phyloP scores from a whole-genome alignment of 169 alveolate genomes.

The Plasmodium reichenowi region DNA sequence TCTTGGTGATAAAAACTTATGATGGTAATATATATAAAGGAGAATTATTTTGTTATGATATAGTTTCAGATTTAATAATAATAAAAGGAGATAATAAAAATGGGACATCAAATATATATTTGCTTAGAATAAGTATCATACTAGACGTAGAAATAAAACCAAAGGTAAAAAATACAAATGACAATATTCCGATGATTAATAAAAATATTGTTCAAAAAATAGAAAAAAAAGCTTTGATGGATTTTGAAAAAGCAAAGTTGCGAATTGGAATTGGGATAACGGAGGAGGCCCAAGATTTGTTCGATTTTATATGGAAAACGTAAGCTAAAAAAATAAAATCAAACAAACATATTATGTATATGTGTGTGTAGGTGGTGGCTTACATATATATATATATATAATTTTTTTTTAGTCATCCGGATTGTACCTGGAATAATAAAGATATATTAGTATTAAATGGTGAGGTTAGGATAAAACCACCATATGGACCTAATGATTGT shows the following conservation, averaged over 20 bases:
- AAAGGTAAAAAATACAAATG: conserved; percentile 17
- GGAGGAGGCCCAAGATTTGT: conserved; percentile 69
- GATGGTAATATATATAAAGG: conserved; percentile 62
- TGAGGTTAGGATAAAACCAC: conserved; percentile 61
- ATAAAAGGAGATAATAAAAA: conserved; percentile 47
- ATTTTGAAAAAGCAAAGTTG: conserved; percentile 33
- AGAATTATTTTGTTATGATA: conserved; percentile 62
- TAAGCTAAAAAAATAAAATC: conserved; percentile 14
- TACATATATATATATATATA: not conserved
- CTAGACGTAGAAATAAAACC: conserved; percentile 36
- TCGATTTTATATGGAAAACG: conserved; percentile 77
- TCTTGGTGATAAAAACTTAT: conserved; percentile 16
- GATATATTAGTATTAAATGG: conserved; percentile 69
- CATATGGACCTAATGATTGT: conserved; percentile 70
- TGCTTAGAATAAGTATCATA: conserved; percentile 25
- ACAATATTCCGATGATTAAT: conserved; percentile 31
- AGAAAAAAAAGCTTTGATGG: conserved; percentile 37
- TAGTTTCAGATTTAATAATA: conserved; percentile 12
- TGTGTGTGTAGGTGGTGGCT: not conserved
- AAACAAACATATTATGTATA: not conserved
- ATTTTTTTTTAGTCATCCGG: conserved; percentile 43
- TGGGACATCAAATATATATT: conserved; percentile 64
- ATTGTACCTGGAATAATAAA: conserved; percentile 57
- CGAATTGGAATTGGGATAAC: conserved; percentile 72
- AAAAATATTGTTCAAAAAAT: conserved; percentile 38